These are phyloP conservation scores for Diutina mesorugosa DNA, from an alignment of 1,139 yeast genomes.

Conservation along the genomic window DNA sequence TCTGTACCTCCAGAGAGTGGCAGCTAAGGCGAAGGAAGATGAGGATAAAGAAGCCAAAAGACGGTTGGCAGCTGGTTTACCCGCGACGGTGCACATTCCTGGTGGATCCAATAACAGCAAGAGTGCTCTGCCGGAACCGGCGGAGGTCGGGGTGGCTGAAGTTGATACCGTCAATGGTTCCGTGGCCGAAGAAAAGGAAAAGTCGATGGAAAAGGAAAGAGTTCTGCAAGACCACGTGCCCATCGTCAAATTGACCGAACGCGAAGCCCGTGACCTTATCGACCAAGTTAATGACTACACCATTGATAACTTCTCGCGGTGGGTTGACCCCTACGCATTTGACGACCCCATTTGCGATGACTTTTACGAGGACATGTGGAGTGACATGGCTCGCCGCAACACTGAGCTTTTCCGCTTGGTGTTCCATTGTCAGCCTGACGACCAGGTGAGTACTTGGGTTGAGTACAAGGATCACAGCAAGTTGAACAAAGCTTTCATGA, in stretches of 20 bases:
- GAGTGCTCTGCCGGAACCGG: neutral
- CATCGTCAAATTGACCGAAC: conserved; percentile 33
- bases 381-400: conserved; percentile 70
- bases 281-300: conserved; percentile 15
- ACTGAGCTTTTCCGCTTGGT: conserved; percentile 72
- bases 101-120: neutral
- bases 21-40: conserved; percentile 26
- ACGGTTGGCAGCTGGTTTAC: conserved; percentile 22
- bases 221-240: conserved; percentile 15
- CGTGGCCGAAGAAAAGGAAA: neutral
- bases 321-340: conserved; percentile 78
- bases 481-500: conserved; percentile 40
- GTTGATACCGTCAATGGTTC: neutral
- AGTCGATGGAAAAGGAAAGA: neutral
- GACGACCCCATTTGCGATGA: conserved; percentile 72
- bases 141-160: conserved; percentile 4
- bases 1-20: conserved; percentile 54
- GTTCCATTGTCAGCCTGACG: conserved; percentile 93
- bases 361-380: conserved; percentile 86
- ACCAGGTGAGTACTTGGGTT: conserved; percentile 75
- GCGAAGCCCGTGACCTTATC: conserved; percentile 31
- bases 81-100: neutral
- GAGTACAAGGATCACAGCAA: conserved; percentile 67
- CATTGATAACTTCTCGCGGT: conserved; percentile 23
- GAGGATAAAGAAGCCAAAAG: conserved; percentile 20